A percentile compares a stretch with the other conserved stretches of the same genome.
Conservation (phyloP, 495 filamentous ascomycete species). For the Aspergillus sclerotiicarbonarius region DNA sequence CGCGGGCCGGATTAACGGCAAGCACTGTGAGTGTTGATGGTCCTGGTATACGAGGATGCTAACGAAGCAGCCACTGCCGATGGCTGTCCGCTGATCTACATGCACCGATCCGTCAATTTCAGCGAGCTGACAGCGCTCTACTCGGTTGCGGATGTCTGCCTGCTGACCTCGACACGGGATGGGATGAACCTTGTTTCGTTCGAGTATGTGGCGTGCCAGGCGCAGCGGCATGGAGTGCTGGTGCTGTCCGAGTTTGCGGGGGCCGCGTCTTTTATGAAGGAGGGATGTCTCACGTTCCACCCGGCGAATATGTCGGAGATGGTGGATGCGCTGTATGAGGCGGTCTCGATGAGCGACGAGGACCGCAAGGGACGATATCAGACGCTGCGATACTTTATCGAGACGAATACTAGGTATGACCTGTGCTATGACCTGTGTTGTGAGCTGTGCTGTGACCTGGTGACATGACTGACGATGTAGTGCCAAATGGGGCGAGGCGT, state of each 20-base stretch:
- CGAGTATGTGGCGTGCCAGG: constrained; percentile 91
- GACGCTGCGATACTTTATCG: constrained; percentile 79
- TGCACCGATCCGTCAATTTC: constrained; percentile 86
- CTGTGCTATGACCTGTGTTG: no score
- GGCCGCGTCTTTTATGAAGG: constrained; percentile 74
- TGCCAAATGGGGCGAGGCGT: constrained; percentile 39
- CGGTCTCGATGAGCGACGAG: constrained; percentile 79
- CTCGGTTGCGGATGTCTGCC: constrained; percentile 82
- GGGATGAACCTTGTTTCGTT: constrained; percentile 97
- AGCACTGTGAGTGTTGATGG: constrained; percentile 28
- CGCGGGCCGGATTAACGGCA: constrained; percentile 88
- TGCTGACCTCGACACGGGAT: constrained; percentile 88
- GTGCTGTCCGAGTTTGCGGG: constrained; percentile 92
- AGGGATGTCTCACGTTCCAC: constrained; percentile 84
- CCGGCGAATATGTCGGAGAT: constrained; percentile 90
- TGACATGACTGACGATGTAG: constrained; percentile 19
- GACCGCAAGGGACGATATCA: constrained; percentile 73
- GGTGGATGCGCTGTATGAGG: constrained; percentile 78
- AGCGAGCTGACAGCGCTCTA: constrained; percentile 92
- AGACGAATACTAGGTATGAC: constrained; percentile 73
- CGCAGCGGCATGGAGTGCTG: constrained; percentile 80
- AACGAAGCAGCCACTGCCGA: constrained; percentile 66
- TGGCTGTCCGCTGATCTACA: constrained; percentile 90
- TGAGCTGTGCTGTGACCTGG: no score
- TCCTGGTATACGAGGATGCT: neutral